Evolutionary conservation across 2,329 filamentous ascomycete species (phyloP), one percentile per base, ranked within the genome.

Genomic region (Botrytis fragariae): DNA sequence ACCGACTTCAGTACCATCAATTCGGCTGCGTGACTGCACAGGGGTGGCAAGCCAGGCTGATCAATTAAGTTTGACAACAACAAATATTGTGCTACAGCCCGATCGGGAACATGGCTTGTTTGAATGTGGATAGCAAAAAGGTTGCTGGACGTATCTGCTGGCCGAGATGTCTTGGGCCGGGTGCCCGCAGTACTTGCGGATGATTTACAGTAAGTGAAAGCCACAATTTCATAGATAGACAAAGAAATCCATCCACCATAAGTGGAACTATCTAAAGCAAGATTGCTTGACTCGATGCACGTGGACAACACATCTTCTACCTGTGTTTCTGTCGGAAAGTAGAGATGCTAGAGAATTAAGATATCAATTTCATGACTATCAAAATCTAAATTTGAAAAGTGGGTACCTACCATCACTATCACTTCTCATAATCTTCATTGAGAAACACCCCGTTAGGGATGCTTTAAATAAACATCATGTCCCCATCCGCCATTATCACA

Each of bases 251-350:
- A 73, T 75, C 70, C 63, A 75, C 75, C 75, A 69, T 45, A 74
- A 73, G 69, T 59, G 71, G 64, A 63, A 74, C 63, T 72, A 61
- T 64, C 72, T 72, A 76, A 71, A 81, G 72, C 75, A 74, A 77
- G 72, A 60, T 83, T 82, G 80, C 82, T 84, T 84, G 86, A 88
- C 86, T 87, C 86, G 86, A 85, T 85, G 86, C 85, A 87, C 84
- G 84, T 87, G 85, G 84, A 83, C 78, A 79, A 77, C 59, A 77
- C 73, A 74, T 61, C 59, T 65, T 39, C 48, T 39, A 69, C 9
- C 61, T 57, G 42, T 60, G 63, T 74, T 35, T 67, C 61, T 57
- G 42, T 63, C 65, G 69, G 70, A 74, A 74, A 35, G 39, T 42
- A 59, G 37, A 67, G 32, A 45, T 57, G 45, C 54, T 60, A 39